Percentiles rank a stretch among this genome's conserved stretches.
phyloP scores from a whole-genome alignment of 139 green algal species.

The Zygnema cylindricum region DNA sequence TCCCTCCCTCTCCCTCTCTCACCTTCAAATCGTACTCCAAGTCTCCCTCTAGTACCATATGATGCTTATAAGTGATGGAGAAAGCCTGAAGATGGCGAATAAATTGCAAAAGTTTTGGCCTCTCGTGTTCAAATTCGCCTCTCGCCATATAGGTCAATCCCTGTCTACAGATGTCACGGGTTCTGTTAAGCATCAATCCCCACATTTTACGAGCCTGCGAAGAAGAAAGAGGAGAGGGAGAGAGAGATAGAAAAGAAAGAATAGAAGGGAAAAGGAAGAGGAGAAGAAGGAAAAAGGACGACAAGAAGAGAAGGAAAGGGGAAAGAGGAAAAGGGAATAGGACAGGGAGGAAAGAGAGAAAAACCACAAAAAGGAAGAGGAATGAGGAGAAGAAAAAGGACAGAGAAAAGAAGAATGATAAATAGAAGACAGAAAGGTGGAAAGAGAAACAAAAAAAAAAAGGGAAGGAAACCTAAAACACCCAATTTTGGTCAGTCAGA shows the following conservation, averaged over 20 bases:
- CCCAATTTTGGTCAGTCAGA: too few species aligned
- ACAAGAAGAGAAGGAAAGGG: neutral
- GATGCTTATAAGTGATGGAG: constrained; percentile 47
- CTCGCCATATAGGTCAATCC: constrained; percentile 37
- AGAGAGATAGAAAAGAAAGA: too few species aligned
- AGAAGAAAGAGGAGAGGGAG: too few species aligned
- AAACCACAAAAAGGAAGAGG: neutral
- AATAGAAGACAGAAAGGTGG: too few species aligned
- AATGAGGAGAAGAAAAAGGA: neutral
- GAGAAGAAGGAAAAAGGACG: neutral
- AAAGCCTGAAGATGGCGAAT: constrained; percentile 52
- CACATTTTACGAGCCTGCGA: constrained; percentile 58
- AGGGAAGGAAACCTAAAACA: too few species aligned
- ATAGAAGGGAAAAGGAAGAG: neutral
- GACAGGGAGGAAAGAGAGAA: neutral
- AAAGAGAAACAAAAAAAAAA: too few species aligned
- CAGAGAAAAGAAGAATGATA: neutral
- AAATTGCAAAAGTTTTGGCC: constrained; percentile 42
- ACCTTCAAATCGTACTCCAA: constrained; percentile 49
- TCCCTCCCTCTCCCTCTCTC: too few species aligned
- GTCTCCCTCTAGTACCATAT: constrained; percentile 41
- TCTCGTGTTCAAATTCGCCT: constrained; percentile 32
- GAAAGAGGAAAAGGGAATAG: neutral
- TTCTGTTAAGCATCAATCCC: constrained; percentile 42
- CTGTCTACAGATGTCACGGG: constrained; percentile 38